phyloP scores from a whole-genome alignment of 1,284 basidiomycete genomes.

The Moesziomyces globuligerus region DNA sequence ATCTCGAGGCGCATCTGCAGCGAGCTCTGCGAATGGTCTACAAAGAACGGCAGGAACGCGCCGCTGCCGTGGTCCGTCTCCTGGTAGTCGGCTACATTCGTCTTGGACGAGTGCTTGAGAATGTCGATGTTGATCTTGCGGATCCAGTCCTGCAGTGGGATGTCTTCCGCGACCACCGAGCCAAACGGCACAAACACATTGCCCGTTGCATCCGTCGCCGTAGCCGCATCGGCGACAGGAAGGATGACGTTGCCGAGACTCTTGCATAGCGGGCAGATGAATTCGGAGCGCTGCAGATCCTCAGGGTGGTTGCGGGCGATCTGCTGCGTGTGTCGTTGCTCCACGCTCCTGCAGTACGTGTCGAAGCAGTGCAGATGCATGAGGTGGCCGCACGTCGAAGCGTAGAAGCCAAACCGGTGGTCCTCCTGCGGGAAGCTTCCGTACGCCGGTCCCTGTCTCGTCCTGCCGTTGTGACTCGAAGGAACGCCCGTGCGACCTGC shows the following conservation, averaged over 20 bases:
- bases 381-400: constrained; percentile 92
- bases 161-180: constrained; percentile 28
- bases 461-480: constrained; percentile 7
- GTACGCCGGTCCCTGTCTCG: constrained; percentile 65
- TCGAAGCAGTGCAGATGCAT: constrained; percentile 98
- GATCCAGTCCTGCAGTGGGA: constrained; percentile 63
- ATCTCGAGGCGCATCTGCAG: constrained; percentile 41
- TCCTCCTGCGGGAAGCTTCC: constrained; percentile 58
- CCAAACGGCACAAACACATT: constrained; percentile 18
- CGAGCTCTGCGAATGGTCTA: constrained; percentile 44
- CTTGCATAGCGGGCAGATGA: constrained; percentile 98
- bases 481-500: constrained; percentile 26
- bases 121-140: constrained; percentile 67
- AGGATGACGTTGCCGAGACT: constrained; percentile 93
- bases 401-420: constrained; percentile 75
- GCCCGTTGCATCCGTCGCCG: constrained; percentile 2
- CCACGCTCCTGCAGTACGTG: constrained; percentile 85
- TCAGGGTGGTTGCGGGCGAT: constrained; percentile 94
- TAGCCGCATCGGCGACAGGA: constrained; percentile 73
- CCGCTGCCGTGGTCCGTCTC: constrained; percentile 61
- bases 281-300: constrained; percentile 89
- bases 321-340: constrained; percentile 87
- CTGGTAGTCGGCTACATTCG: constrained; percentile 50
- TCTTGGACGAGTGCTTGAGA: constrained; percentile 59
- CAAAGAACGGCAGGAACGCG: constrained; percentile 60